Evolutionary conservation across 1,284 basidiomycete genomes (phyloP).

Genomic region (Afroboletus lepidellus): DNA sequence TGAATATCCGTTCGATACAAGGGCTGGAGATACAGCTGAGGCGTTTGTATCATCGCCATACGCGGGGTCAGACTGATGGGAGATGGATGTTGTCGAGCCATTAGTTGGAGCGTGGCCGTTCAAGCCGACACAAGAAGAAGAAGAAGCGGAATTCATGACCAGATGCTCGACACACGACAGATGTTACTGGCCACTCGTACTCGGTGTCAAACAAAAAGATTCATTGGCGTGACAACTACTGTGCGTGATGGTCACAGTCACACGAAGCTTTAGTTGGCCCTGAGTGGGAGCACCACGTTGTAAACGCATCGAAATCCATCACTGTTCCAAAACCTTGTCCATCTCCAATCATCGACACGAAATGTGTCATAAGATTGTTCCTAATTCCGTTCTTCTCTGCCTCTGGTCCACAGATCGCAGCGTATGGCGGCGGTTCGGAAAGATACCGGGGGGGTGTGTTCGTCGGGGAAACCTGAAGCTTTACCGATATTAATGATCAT

Average conservation of each 20-base stretch:
- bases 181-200: conserved; percentile 1
- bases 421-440: conserved; percentile 51
- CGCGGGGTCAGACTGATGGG: conserved; percentile 22
- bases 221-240: conserved; percentile 26
- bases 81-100: conserved; percentile 16
- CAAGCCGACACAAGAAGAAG: conserved; percentile 19
- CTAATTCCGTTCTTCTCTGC: conserved; percentile 41
- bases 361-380: conserved; percentile 62
- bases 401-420: conserved; percentile 47
- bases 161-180: conserved; percentile 2
- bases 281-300: conserved; percentile 25
- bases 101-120: conserved; percentile 29
- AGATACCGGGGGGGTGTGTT: conserved; percentile 23
- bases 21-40: conserved; percentile 23
- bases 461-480: conserved; percentile 8
- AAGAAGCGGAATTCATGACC: conserved; percentile 25
- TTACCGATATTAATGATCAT: conserved; percentile 8
- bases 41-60: conserved; percentile 22
- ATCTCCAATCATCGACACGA: conserved; percentile 53
- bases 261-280: neutral
- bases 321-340: conserved; percentile 40
- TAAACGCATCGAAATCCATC: conserved; percentile 37
- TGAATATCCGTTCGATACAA: conserved; percentile 37
- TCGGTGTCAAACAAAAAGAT: conserved; percentile 15
- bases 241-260: conserved; percentile 26